Conservation (phyloP, 2,329 filamentous ascomycete genomes). For the Colletotrichum orbiculare region DNA sequence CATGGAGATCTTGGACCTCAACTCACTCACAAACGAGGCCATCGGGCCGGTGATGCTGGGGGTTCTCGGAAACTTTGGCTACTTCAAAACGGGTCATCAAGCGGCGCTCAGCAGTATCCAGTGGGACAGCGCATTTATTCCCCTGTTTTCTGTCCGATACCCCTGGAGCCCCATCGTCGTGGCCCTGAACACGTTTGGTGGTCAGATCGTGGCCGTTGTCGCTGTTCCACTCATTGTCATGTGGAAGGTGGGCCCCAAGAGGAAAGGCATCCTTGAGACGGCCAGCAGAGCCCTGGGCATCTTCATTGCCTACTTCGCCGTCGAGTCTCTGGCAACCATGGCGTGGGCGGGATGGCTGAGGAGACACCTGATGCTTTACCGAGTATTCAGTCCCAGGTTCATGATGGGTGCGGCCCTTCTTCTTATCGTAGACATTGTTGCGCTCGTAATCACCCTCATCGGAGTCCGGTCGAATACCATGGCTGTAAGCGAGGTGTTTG, state of each 20-base stretch:
- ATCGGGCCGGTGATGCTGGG: slow-evolving; percentile 88
- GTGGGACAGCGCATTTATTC: slow-evolving; percentile 96
- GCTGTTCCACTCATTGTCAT: slow-evolving; percentile 84
- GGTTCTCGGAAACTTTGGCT: slow-evolving; percentile 92
- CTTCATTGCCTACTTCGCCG: slow-evolving; percentile 85
- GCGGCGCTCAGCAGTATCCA: slow-evolving; percentile 88
- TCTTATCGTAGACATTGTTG: slow-evolving; percentile 80
- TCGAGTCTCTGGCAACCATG: slow-evolving; percentile 86
- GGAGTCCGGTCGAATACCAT: slow-evolving; percentile 81
- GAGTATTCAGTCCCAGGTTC: slow-evolving; percentile 92
- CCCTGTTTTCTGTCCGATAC: slow-evolving; percentile 83
- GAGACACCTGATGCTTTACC: slow-evolving; percentile 94
- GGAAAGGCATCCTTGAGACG: slow-evolving; percentile 74
- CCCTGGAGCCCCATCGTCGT: slow-evolving; percentile 90
- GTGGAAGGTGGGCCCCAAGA: slow-evolving; percentile 89
- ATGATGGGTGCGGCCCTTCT: slow-evolving; percentile 82
- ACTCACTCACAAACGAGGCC: slow-evolving; percentile 70
- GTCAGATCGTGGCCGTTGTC: slow-evolving; percentile 84
- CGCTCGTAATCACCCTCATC: slow-evolving; percentile 75
- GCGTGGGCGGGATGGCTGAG: slow-evolving; percentile 90
- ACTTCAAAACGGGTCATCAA: slow-evolving; percentile 98
- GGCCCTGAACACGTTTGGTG: slow-evolving; percentile 86
- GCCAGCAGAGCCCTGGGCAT: slow-evolving; percentile 77
- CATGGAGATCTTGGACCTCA: slow-evolving; percentile 72
- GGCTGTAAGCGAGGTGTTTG: slow-evolving; percentile 89